Evolutionary conservation across 345 rosid genomes (phyloP).

Genomic region (Linum usitatissimum): DNA sequence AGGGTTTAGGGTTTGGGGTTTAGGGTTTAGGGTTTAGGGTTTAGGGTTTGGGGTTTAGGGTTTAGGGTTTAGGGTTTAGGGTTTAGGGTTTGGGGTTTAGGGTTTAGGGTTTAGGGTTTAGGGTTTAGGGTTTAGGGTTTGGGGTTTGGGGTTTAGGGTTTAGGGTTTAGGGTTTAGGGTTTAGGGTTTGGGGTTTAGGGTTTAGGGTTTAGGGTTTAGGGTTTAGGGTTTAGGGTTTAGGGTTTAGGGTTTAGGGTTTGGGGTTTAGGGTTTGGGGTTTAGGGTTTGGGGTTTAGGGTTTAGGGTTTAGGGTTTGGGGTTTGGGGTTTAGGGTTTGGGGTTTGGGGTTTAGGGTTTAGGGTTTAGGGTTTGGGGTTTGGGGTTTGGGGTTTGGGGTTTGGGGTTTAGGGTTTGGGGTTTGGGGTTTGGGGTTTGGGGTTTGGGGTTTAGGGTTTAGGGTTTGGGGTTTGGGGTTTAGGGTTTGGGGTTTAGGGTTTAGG

Average conservation of each 20-base stretch:
- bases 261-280: too few species aligned
- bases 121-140: slow-evolving; percentile 13
- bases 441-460: slow-evolving; percentile 9
- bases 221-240: slow-evolving; percentile 12
- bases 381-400: slow-evolving; percentile 10
- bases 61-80: slow-evolving; percentile 6
- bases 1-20: too few species aligned
- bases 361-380: not conserved
- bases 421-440: not conserved
- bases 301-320: not conserved
- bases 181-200: slow-evolving; percentile 10
- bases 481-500: slow-evolving; percentile 11
- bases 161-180: slow-evolving; percentile 7
- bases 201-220: slow-evolving; percentile 12
- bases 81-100: slow-evolving; percentile 14
- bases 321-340: slow-evolving; percentile 6
- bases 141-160: slow-evolving; percentile 9
- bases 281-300: too few species aligned
- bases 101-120: slow-evolving; percentile 14
- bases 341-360: slow-evolving; percentile 5
- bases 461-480: slow-evolving; percentile 9
- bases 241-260: slow-evolving; percentile 4
- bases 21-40: too few species aligned
- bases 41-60: not conserved
- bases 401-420: slow-evolving; percentile 4